These are phyloP conservation scores for Xylariomycetidae sp. DNA, from an alignment of 2,329 filamentous ascomycete genomes.

Conservation along the genomic window DNA sequence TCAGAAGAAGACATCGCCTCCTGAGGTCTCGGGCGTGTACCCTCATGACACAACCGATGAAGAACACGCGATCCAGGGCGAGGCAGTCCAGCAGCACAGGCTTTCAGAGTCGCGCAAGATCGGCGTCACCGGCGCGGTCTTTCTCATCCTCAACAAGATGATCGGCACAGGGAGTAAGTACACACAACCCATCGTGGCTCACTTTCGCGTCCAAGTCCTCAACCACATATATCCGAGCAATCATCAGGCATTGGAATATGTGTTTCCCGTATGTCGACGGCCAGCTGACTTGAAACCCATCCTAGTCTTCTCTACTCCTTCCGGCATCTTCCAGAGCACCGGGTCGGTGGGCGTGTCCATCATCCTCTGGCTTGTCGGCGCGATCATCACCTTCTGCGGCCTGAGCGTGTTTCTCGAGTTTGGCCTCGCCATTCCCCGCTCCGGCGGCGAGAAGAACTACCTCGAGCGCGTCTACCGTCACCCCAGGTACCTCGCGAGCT, in stretches of 20 bases:
- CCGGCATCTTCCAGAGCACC: constrained; percentile 46
- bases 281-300: too few relatives aligned
- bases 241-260: too few relatives aligned
- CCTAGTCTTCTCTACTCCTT: constrained; percentile 54
- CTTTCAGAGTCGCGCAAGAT: constrained; percentile 39
- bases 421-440: constrained; percentile 56
- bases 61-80: constrained; percentile 15
- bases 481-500: constrained; percentile 55
- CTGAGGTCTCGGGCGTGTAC: too few relatives aligned
- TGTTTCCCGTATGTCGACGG: too few relatives aligned
- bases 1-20: too few relatives aligned
- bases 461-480: constrained; percentile 58
- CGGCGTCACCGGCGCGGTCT: constrained; percentile 47
- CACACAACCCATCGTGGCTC: too few relatives aligned
- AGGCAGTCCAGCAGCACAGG: constrained; percentile 20
- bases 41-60: too few relatives aligned
- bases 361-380: constrained; percentile 34
- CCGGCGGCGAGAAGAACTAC: constrained; percentile 63
- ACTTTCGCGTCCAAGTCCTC: too few relatives aligned
- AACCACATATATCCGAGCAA: too few relatives aligned
- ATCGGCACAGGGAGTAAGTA: constrained; percentile 53
- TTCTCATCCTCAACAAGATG: constrained; percentile 55
- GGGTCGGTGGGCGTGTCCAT: constrained; percentile 45
- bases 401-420: constrained; percentile 61
- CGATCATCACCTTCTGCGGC: constrained; percentile 53